Percentiles rank a stretch among this genome's conserved stretches.
Conservation (phyloP, 225 moss, liverwort and hornwort genomes). For the Bryoerythrophyllum caledonicum region DNA sequence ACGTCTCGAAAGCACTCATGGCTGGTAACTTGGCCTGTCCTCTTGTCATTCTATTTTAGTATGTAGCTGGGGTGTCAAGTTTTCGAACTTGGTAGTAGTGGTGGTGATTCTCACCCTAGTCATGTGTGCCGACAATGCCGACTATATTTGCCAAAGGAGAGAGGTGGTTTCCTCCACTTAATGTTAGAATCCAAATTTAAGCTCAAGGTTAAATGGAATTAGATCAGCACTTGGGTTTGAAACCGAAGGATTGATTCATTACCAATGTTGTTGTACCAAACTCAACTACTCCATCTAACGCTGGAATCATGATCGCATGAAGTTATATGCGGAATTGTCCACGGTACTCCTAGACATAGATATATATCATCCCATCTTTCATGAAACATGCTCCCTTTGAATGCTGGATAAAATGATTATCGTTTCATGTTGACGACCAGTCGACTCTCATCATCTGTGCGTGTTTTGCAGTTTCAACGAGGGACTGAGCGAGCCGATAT, state of each 20-base stretch:
- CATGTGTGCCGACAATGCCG: conserved; percentile 47
- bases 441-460: conserved; percentile 1
- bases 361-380: too few species aligned
- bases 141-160: conserved; percentile 51
- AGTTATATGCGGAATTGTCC: too few species aligned
- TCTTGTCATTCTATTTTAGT: conserved; percentile 31
- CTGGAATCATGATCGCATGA: too few species aligned
- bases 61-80: background rate
- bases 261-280: conserved; percentile 69
- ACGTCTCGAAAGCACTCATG: conserved; percentile 5
- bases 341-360: too few species aligned
- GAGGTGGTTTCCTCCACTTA: conserved; percentile 54
- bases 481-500: conserved; percentile 87
- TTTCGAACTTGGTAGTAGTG: conserved; percentile 5
- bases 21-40: conserved; percentile 36
- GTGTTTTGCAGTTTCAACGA: conserved; percentile 65
- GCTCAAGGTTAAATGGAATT: background rate
- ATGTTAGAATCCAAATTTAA: too few species aligned
- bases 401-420: too few species aligned
- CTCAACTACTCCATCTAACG: conserved; percentile 57
- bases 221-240: background rate
- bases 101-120: conserved; percentile 27
- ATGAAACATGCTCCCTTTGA: too few species aligned
- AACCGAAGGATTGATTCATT: conserved; percentile 41
- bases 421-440: background rate